Conservation (phyloP, 2,329 filamentous ascomycete species). For the Myriosclerotinia curreyana region DNA sequence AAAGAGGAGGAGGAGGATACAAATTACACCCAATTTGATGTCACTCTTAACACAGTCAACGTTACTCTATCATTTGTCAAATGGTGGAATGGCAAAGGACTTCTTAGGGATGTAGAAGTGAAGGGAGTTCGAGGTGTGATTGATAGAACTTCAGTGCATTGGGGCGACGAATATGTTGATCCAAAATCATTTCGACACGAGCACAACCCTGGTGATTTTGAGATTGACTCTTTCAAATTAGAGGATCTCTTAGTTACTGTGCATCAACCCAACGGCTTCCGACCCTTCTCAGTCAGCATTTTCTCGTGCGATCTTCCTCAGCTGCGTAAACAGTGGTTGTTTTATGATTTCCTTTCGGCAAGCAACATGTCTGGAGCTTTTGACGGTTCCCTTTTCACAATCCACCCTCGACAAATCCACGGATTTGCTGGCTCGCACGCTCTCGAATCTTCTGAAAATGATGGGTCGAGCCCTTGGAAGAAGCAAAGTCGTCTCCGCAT, state of each 20-base stretch:
- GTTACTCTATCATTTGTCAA: constrained; percentile 97
- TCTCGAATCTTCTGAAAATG: constrained; percentile 51
- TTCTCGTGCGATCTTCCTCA: constrained; percentile 93
- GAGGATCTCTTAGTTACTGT: constrained; percentile 89
- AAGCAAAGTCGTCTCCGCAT: constrained; percentile 92
- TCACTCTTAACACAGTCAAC: constrained; percentile 92
- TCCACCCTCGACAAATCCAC: constrained; percentile 89
- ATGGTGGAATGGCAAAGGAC: constrained; percentile 96
- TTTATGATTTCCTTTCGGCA: constrained; percentile 94
- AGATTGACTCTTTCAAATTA: constrained; percentile 95
- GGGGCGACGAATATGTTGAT: constrained; percentile 66
- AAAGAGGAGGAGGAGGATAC: constrained; percentile 70
- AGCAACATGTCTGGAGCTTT: constrained; percentile 96
- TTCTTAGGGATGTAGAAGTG: constrained; percentile 87
- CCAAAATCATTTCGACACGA: constrained; percentile 84
- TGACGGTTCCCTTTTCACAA: constrained; percentile 94
- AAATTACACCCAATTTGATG: constrained; percentile 96
- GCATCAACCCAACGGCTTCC: constrained; percentile 84
- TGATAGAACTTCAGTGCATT: constrained; percentile 80
- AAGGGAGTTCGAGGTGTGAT: constrained; percentile 90
- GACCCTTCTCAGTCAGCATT: constrained; percentile 94
- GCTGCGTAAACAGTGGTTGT: constrained; percentile 91
- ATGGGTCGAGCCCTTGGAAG: constrained; percentile 77
- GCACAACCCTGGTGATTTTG: constrained; percentile 89
- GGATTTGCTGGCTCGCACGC: constrained; percentile 65